Base-by-base conservation (phyloP, 495 filamentous ascomycete genomes). In the Podospora pseudocomata region DNA sequence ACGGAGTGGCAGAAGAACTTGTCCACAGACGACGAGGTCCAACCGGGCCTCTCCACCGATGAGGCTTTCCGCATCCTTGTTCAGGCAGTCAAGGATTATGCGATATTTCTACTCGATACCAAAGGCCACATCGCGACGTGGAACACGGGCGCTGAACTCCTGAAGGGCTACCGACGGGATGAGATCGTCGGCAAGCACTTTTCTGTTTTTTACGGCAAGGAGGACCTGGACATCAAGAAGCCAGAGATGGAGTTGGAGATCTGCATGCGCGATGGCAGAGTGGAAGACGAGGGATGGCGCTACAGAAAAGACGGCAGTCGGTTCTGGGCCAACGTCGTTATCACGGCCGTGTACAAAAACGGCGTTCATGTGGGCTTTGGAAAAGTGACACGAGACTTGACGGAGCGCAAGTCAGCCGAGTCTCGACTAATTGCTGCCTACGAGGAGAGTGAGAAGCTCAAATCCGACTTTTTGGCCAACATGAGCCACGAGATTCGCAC, bases 311-410 rank as follows among this genome's bases (percentile, higher is more conserved):
- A 90, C 72, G 87, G 87, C 2, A 80, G 73, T 5, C 82, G 85
- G 18, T 90, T 90, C 73, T 90, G 88, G 87, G 88, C 88, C 44
- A 89, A 89, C 68, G 88, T 90, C 27, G 80, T 86, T 74, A 88
- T 90, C 77, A 87, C 87, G 1, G 80, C 87, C 4, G 81, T 89
- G 54, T 86, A 85, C 64, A 81, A 85, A 60, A 78, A 82, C 55
- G 85, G 83, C 57, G 81, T 82, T 20, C 86, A 88, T 66, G 81
- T 89, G 20, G 88, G 88, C 27, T 90, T 88, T 61, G 84, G 83
- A 70, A 90, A 90, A 72, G 86, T 90, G 34, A 89, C 87, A 0
- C 82, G 88, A 13, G 87, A 90, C 67, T 69, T 90, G 62, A 88
- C 86, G 0, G 88, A 89, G 76, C 80, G 87, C 56, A 86, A 85